These are phyloP conservation scores for Pseudogymnoascus sp. DNA, from an alignment of 2,329 filamentous ascomycete species.

Conservation along the genomic window DNA sequence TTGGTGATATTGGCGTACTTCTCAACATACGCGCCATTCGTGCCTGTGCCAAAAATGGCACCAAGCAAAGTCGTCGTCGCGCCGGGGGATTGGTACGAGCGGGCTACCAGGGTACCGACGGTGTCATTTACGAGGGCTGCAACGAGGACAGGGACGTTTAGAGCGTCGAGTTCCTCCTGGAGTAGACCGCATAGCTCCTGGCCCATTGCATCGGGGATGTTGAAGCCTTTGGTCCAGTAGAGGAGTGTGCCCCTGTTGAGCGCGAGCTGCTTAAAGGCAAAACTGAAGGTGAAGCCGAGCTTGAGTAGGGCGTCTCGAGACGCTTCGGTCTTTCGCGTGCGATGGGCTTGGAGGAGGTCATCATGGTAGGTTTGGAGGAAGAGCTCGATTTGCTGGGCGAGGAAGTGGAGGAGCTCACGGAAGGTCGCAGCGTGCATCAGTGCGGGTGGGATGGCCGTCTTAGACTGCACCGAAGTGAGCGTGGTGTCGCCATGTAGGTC, in stretches of 20 bases:
- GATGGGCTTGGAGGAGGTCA: slow-evolving; percentile 72
- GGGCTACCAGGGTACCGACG: slow-evolving; percentile 94
- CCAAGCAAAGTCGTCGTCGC: slow-evolving; percentile 84
- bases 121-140: slow-evolving; percentile 96
- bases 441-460: slow-evolving; percentile 81
- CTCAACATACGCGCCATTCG: slow-evolving; percentile 95
- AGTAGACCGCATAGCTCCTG: slow-evolving; percentile 90
- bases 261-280: slow-evolving; percentile 86
- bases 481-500: slow-evolving; percentile 89
- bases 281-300: slow-evolving; percentile 97
- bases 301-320: slow-evolving; percentile 74
- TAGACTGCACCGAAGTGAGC: slow-evolving; percentile 87
- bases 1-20: slow-evolving; percentile 83
- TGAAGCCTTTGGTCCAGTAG: slow-evolving; percentile 97
- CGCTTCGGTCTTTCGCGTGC: slow-evolving; percentile 55
- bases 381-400: slow-evolving; percentile 83
- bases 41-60: slow-evolving; percentile 95
- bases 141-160: slow-evolving; percentile 85
- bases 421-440: slow-evolving; percentile 86
- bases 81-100: slow-evolving; percentile 86
- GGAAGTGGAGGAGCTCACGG: slow-evolving; percentile 81
- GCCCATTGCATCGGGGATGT: slow-evolving; percentile 88
- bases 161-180: slow-evolving; percentile 79
- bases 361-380: slow-evolving; percentile 84
- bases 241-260: slow-evolving; percentile 94